Percentiles rank a stretch among this genome's conserved stretches.
Conservation (phyloP, 768 basidiomycete genomes). For the Xerocomus brunneocitrinus region DNA sequence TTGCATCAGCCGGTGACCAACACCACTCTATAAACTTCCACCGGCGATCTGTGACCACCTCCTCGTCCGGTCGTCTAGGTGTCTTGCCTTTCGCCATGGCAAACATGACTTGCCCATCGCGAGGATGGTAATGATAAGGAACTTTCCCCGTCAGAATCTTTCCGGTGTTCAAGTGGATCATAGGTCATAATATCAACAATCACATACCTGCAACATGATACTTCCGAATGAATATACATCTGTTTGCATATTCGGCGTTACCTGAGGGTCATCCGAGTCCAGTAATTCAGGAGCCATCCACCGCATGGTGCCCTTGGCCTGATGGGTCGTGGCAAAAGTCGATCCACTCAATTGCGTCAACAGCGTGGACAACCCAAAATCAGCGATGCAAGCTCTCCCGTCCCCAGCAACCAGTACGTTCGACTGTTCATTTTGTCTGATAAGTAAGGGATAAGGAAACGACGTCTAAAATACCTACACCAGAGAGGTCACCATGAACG, state of each 20-base stretch:
- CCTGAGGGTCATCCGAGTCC: not conserved
- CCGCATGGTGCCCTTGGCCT: not conserved
- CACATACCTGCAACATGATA: slow-evolving; percentile 11
- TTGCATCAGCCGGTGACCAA: not conserved
- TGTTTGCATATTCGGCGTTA: not conserved
- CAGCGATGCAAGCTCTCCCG: not conserved
- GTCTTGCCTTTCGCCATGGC: not conserved
- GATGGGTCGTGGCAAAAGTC: not conserved
- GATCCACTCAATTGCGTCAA: not conserved
- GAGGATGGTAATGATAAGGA: not conserved
- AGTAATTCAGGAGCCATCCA: not conserved
- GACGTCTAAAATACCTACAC: not conserved
- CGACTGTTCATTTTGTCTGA: not conserved
- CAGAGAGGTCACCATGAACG: slow-evolving; percentile 1
- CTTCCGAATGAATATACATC: slow-evolving; percentile 10
- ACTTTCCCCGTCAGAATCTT: slow-evolving; percentile 1
- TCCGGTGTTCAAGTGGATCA: not conserved
- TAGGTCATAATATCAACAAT: not conserved
- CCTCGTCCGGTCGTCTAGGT: not conserved
- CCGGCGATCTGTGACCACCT: not conserved
- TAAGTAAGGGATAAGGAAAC: not conserved
- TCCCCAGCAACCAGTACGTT: not conserved
- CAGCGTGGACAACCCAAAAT: slow-evolving; percentile 7
- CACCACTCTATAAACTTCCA: not conserved
- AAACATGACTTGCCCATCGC: not conserved